Evolutionary conservation across 2,329 filamentous ascomycete genomes (phyloP).

Genomic region (Colletotrichum viniferum): DNA sequence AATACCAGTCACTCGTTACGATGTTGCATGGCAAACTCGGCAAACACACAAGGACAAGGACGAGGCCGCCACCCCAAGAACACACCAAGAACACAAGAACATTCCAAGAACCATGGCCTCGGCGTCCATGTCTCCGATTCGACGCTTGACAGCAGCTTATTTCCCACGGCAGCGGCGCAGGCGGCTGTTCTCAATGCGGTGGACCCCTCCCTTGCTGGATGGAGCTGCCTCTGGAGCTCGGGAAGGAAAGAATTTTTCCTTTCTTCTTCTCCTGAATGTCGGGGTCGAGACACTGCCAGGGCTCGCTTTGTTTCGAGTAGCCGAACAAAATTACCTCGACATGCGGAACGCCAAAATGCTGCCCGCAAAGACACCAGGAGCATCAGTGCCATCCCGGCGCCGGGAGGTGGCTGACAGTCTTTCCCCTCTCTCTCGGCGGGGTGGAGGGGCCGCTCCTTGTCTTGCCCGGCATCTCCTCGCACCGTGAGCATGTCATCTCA

Average conservation of each 20-base stretch:
- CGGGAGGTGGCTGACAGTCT: not conserved
- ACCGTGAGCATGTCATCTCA: not conserved
- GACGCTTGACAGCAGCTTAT: conserved; percentile 16
- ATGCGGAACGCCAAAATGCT: conserved; percentile 6
- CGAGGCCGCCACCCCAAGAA: not conserved
- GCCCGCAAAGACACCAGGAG: not conserved
- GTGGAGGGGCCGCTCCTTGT: not conserved
- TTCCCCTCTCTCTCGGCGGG: not conserved
- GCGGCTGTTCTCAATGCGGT: conserved; percentile 6
- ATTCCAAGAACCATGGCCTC: not conserved
- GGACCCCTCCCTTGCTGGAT: not conserved
- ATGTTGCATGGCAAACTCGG: not conserved
- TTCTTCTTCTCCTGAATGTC: conserved; percentile 7
- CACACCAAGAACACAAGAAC: not conserved
- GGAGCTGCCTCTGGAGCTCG: not conserved
- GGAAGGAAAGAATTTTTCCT: not conserved
- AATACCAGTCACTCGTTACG: not conserved
- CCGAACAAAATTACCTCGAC: conserved; percentile 10
- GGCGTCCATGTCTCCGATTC: not conserved
- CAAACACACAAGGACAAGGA: not conserved
- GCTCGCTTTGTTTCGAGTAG: conserved; percentile 18
- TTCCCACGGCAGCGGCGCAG: conserved; percentile 7
- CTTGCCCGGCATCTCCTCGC: not conserved
- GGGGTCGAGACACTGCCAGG: conserved; percentile 10
- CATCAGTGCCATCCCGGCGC: conserved; percentile 9